These are phyloP conservation scores for Gossypium ekmanianum DNA, from an alignment of 345 rosid species.

Conservation along the genomic window DNA sequence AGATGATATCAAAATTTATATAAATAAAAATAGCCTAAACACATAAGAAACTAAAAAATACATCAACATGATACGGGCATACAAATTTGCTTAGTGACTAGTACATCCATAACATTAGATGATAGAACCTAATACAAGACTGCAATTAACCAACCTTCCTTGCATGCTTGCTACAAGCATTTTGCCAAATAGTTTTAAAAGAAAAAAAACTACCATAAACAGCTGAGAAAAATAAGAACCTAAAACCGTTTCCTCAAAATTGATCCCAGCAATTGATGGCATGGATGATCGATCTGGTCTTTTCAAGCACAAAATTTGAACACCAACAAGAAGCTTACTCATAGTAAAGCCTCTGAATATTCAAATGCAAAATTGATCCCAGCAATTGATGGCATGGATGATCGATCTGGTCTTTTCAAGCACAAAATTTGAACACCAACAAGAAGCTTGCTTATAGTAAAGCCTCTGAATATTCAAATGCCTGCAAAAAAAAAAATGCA, in stretches of 20 bases:
- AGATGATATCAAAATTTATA: background rate
- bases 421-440: background rate
- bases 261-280: background rate
- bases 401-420: background rate
- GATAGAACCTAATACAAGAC: background rate
- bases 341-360: background rate
- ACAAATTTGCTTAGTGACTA: background rate
- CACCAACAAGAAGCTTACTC: background rate
- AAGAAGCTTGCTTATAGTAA: background rate
- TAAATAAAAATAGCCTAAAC: background rate
- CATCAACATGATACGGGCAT: background rate
- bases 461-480: background rate
- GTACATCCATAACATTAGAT: background rate
- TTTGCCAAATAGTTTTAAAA: background rate
- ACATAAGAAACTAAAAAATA: background rate
- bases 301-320: background rate
- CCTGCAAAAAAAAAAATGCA: conserved; percentile 5
- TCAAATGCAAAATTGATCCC: background rate
- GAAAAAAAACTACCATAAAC: background rate
- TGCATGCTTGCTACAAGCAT: background rate
- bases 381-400: background rate
- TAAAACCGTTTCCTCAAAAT: background rate
- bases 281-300: background rate
- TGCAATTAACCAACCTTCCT: background rate
- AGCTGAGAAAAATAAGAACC: background rate